Percentiles rank a stretch among this genome's conserved stretches.
These are phyloP conservation scores for Seiridium unicorne DNA, from an alignment of 2,329 filamentous ascomycete species.

Conservation along the genomic window DNA sequence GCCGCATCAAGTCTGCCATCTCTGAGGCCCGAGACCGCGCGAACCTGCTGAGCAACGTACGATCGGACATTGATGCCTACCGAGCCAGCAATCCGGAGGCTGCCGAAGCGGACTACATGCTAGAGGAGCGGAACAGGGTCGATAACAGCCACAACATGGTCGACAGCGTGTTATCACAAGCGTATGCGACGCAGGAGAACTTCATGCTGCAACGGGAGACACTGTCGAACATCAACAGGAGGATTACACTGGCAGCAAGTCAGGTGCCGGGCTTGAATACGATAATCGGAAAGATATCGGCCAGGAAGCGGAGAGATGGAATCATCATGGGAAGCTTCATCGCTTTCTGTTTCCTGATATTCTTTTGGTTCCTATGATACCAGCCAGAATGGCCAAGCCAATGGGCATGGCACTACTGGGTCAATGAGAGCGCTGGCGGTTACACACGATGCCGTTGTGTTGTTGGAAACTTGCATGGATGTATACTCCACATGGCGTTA, in stretches of 20 bases:
- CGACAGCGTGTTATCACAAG: slow-evolving; percentile 88
- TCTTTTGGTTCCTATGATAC: slow-evolving; percentile 63
- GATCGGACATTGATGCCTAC: slow-evolving; percentile 89
- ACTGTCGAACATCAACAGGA: slow-evolving; percentile 80
- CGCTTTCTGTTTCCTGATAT: slow-evolving; percentile 83
- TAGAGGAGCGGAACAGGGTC: slow-evolving; percentile 80
- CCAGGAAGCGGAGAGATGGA: slow-evolving; percentile 91
- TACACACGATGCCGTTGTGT: too few species aligned
- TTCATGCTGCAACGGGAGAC: slow-evolving; percentile 87
- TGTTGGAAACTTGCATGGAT: too few species aligned
- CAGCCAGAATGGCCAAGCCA: too few species aligned
- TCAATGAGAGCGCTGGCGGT: too few species aligned
- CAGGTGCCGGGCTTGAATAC: slow-evolving; percentile 92
- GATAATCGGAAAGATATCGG: slow-evolving; percentile 87
- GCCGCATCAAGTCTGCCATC: slow-evolving; percentile 71
- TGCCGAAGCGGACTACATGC: slow-evolving; percentile 95
- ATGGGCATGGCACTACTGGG: too few species aligned
- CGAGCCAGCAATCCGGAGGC: slow-evolving; percentile 76
- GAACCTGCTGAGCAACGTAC: slow-evolving; percentile 87
- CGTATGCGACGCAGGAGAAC: slow-evolving; percentile 93
- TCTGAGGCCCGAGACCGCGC: slow-evolving; percentile 78
- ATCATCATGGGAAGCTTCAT: slow-evolving; percentile 92
- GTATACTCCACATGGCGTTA: too few species aligned
- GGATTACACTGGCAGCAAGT: slow-evolving; percentile 85
- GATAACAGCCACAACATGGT: slow-evolving; percentile 88